Evolutionary conservation across 306 rosid species (phyloP).

Genomic region (Cicer judaicum): DNA sequence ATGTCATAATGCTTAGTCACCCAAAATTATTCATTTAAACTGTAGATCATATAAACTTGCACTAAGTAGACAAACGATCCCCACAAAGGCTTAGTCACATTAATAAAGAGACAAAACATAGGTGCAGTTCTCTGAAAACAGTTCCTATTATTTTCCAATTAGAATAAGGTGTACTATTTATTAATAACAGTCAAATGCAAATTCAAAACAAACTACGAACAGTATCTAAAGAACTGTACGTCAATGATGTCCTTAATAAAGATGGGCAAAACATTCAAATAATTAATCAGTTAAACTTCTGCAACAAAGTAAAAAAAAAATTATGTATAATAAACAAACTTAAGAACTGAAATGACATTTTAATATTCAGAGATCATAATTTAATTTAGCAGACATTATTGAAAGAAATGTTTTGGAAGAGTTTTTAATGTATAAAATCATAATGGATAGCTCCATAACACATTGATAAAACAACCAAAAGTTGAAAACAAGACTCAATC

Average conservation of each 20-base stretch:
- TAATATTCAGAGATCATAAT: not conserved
- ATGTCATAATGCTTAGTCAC: not conserved
- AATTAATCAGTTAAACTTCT: conserved; percentile 24
- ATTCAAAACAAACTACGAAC: no score
- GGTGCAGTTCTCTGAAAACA: not conserved
- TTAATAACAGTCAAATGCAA: no score
- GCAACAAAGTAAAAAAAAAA: no score
- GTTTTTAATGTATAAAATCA: not conserved
- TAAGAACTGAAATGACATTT: not conserved
- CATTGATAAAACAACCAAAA: not conserved
- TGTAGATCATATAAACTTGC: conserved; percentile 26
- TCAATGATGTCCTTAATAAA: no score
- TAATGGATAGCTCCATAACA: not conserved
- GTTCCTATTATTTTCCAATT: no score
- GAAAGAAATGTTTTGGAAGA: not conserved
- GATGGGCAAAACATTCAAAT: not conserved
- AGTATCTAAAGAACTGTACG: no score
- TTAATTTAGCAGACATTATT: not conserved
- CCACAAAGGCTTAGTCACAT: not conserved
- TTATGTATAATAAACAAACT: not conserved
- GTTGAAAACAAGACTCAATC: not conserved
- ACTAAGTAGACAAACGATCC: conserved; percentile 18
- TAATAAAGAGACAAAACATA: not conserved
- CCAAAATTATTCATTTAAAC: conserved; percentile 19
- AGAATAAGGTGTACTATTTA: no score